Percentiles rank a stretch among this genome's conserved stretches.
Conservation (phyloP, 768 basidiomycete species). For the Termitomyces sp. region DNA sequence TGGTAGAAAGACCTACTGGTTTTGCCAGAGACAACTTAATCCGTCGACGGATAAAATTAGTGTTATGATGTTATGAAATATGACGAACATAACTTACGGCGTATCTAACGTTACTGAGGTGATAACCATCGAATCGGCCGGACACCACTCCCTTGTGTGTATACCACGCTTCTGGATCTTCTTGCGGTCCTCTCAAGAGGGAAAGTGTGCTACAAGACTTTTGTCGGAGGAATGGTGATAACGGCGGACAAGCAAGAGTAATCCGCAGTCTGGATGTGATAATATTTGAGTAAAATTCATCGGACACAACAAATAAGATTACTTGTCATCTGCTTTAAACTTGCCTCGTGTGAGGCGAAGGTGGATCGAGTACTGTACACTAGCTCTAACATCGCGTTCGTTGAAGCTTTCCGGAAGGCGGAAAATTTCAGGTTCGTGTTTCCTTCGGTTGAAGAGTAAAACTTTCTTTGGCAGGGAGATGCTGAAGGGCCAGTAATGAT, state of each 20-base stretch:
- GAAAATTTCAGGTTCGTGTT: constrained; percentile 18
- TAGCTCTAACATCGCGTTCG: constrained; percentile 30
- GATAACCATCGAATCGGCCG: constrained; percentile 24
- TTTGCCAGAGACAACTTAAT: constrained; percentile 32
- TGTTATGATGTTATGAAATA: neutral
- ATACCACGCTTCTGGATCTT: constrained; percentile 36
- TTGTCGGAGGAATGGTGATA: constrained; percentile 25
- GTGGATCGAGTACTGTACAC: constrained; percentile 28
- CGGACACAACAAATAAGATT: neutral
- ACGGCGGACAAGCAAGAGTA: constrained; percentile 27
- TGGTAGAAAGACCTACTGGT: constrained; percentile 23
- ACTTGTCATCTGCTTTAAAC: constrained; percentile 30
- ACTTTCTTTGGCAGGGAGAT: constrained; percentile 35
- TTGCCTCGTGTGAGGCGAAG: constrained; percentile 26
- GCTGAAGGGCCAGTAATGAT: constrained; percentile 30
- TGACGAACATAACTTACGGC: constrained; percentile 20
- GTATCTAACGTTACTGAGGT: constrained; percentile 24
- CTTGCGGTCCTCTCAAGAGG: constrained; percentile 27
- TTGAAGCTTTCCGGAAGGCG: constrained; percentile 32
- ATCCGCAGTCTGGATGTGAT: constrained; percentile 20
- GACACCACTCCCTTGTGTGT: constrained; percentile 19
- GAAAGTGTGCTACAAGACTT: constrained; percentile 27
- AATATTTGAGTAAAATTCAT: neutral
- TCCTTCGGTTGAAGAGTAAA: constrained; percentile 10
- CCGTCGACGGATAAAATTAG: neutral